Evolutionary conservation across 805 yeast genomes (phyloP).

Genomic region (Wickerhamiella nectarea): DNA sequence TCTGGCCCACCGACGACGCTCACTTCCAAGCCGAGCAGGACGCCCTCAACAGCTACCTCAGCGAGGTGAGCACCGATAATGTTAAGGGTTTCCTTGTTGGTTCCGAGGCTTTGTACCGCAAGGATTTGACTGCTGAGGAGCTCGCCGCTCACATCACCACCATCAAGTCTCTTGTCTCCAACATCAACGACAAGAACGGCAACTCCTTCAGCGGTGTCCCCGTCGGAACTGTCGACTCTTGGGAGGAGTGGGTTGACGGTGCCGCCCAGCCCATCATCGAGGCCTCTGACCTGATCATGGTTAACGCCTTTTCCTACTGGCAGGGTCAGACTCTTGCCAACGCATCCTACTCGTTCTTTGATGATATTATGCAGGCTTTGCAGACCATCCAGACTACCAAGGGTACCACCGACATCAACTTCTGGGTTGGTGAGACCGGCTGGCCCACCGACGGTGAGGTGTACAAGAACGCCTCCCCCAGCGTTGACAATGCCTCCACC

Average conservation of each 20-base stretch:
- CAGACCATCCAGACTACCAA: constrained; percentile 74
- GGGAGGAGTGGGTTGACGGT: constrained; percentile 84
- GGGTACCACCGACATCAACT: constrained; percentile 72
- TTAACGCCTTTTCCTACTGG: constrained; percentile 98
- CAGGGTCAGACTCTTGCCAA: constrained; percentile 83
- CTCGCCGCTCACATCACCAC: constrained; percentile 56
- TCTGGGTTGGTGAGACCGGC: constrained; percentile 97
- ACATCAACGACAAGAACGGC: constrained; percentile 68
- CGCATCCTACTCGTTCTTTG: constrained; percentile 83
- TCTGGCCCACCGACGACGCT: constrained; percentile 85
- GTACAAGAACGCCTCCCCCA: constrained; percentile 54
- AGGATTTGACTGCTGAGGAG: constrained; percentile 59
- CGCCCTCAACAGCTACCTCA: constrained; percentile 60
- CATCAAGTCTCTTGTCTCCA: constrained; percentile 44
- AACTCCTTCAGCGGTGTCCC: constrained; percentile 53
- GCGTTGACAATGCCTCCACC: constrained; percentile 54
- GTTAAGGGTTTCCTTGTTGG: constrained; percentile 78
- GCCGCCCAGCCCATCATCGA: constrained; percentile 53
- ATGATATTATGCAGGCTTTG: constrained; percentile 95
- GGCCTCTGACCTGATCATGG: constrained; percentile 75
- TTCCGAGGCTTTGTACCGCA: constrained; percentile 90
- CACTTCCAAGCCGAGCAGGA: constrained; percentile 62
- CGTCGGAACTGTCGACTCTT: constrained; percentile 92
- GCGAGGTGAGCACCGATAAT: constrained; percentile 45
- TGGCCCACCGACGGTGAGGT: constrained; percentile 84